A percentile compares a stretch with the other conserved stretches of the same genome.
These are phyloP conservation scores for Kalaharituber pfeilii DNA, from an alignment of 2,329 filamentous ascomycete genomes.

Conservation along the genomic window DNA sequence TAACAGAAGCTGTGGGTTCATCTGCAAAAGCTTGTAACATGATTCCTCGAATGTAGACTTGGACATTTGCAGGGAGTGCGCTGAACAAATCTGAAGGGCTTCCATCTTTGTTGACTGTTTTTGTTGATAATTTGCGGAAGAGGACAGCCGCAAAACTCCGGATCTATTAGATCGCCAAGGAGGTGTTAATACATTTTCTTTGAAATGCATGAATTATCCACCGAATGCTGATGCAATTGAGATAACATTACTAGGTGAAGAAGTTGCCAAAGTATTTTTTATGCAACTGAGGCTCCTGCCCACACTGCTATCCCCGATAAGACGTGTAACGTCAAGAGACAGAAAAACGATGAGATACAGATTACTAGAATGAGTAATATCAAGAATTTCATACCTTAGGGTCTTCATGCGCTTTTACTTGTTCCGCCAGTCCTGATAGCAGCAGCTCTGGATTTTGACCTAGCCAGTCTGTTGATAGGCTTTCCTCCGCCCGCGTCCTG, in stretches of 20 bases:
- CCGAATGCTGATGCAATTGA: too few species aligned
- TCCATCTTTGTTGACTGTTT: slow-evolving; percentile 45
- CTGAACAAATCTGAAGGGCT: slow-evolving; percentile 72
- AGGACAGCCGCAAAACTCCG: slow-evolving; percentile 86
- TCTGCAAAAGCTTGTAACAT: slow-evolving; percentile 23
- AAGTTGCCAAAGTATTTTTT: too few species aligned
- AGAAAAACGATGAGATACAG: too few species aligned
- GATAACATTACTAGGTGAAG: too few species aligned
- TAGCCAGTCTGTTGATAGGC: slow-evolving; percentile 82
- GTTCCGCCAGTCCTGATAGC: slow-evolving; percentile 85
- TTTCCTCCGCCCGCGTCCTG: slow-evolving; percentile 73
- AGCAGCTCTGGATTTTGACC: slow-evolving; percentile 63
- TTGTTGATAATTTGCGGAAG: slow-evolving; percentile 83
- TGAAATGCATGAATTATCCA: background rate
- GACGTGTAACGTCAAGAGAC: too few species aligned
- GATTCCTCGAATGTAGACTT: slow-evolving; percentile 18
- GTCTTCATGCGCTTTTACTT: slow-evolving; percentile 63
- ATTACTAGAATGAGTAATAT: too few species aligned
- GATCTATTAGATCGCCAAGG: slow-evolving; percentile 38
- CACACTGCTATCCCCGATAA: too few species aligned
- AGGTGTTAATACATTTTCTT: background rate
- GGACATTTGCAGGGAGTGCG: slow-evolving; percentile 40
- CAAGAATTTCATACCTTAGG: slow-evolving; percentile 40
- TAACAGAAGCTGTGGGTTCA: slow-evolving; percentile 56
- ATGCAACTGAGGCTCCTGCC: too few species aligned